Conservation (phyloP, 768 basidiomycete species). For the Boletus tomentosulus region DNA sequence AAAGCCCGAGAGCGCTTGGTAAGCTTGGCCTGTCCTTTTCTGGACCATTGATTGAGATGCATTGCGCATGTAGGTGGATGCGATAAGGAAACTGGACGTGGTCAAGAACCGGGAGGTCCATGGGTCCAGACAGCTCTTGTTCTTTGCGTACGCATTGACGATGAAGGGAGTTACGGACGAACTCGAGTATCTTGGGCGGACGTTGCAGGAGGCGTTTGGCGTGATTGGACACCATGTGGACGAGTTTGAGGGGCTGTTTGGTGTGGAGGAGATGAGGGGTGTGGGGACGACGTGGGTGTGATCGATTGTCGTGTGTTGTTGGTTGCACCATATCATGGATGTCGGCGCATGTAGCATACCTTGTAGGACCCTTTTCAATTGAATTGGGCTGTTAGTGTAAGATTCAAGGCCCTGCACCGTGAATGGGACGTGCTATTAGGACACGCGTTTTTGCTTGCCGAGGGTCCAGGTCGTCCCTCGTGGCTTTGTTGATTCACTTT, state of each 20-base stretch:
- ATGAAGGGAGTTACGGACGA: constrained; percentile 94
- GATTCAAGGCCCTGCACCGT: no score
- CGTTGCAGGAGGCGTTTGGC: constrained; percentile 87
- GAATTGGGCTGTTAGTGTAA: not conserved
- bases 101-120: constrained; percentile 80
- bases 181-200: constrained; percentile 75
- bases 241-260: constrained; percentile 81
- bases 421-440: not conserved
- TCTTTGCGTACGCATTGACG: constrained; percentile 89
- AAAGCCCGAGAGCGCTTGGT: constrained; percentile 77
- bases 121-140: constrained; percentile 81
- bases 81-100: constrained; percentile 80
- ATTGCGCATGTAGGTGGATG: constrained; percentile 53
- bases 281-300: not conserved
- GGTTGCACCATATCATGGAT: no score
- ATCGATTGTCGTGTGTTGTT: not conserved
- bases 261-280: constrained; percentile 10
- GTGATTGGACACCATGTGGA: constrained; percentile 80
- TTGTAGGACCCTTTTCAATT: not conserved
- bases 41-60: not conserved
- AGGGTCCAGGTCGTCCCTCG: not conserved
- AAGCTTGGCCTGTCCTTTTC: constrained; percentile 12
- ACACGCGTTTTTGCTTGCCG: not conserved
- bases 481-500: not conserved
- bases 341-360: not conserved